Conservation (phyloP, 2,329 filamentous ascomycete genomes). For the Leptographium lundbergii region DNA sequence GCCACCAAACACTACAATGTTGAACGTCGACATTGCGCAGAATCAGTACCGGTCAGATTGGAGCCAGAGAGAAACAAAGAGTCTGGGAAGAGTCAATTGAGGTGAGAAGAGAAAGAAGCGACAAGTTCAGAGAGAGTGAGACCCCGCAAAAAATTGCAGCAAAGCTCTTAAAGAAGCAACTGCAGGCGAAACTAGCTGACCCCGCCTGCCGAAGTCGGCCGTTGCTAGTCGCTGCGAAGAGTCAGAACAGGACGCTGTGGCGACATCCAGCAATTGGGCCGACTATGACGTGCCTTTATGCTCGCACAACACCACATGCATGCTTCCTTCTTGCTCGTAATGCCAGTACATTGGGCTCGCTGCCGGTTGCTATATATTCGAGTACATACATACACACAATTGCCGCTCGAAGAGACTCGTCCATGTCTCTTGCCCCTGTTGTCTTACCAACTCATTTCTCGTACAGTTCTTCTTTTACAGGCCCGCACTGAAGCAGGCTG, state of each 20-base stretch:
- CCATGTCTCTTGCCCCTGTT: not conserved
- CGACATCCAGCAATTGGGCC: too few species aligned
- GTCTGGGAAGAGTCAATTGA: not conserved
- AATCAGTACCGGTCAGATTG: too few species aligned
- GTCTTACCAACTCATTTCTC: not conserved
- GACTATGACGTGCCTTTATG: too few species aligned
- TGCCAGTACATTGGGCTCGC: not conserved
- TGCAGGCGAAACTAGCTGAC: not conserved
- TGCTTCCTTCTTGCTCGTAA: not conserved
- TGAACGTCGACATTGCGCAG: slow-evolving; percentile 52
- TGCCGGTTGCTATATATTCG: not conserved
- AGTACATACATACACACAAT: not conserved
- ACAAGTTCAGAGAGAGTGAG: not conserved
- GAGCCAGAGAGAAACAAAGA: not conserved
- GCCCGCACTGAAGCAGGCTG: not conserved
- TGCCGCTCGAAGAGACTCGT: not conserved
- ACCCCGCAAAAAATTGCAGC: not conserved
- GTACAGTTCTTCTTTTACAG: not conserved
- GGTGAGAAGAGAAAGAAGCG: not conserved
- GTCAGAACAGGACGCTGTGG: not conserved
- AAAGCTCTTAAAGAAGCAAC: not conserved
- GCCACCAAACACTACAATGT: slow-evolving; percentile 70
- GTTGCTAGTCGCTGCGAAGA: too few species aligned
- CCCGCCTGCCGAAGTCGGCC: slow-evolving; percentile 11
- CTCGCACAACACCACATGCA: too few species aligned